Evolutionary conservation across 257 asterid genomes (phyloP).

Genomic region (Scutellaria barbata): DNA sequence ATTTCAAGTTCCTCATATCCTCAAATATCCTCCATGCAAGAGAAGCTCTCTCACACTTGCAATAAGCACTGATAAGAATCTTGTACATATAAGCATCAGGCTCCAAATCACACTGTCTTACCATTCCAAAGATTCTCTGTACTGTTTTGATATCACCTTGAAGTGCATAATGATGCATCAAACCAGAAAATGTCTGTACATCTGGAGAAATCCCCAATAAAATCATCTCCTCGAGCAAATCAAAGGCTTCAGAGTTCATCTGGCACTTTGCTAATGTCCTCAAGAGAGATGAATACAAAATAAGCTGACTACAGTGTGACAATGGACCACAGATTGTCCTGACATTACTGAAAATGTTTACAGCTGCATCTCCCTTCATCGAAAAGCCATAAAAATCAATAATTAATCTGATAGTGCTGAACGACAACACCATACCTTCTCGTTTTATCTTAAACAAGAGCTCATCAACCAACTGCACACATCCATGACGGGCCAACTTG

Average conservation of each 20-base stretch:
- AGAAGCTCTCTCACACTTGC: constrained; percentile 84
- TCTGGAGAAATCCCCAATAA: constrained; percentile 66
- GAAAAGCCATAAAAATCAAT: constrained; percentile 86
- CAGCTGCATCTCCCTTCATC: constrained; percentile 66
- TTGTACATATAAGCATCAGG: constrained; percentile 87
- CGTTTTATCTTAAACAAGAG: constrained; percentile 65
- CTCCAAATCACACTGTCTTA: constrained; percentile 73
- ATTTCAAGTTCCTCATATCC: constrained; percentile 67
- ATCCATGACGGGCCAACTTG: constrained; percentile 77
- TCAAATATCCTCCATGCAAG: constrained; percentile 83
- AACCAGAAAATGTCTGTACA: constrained; percentile 75
- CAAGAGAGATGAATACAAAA: constrained; percentile 74
- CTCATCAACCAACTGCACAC: constrained; percentile 64
- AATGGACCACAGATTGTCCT: constrained; percentile 65
- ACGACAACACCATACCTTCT: constrained; percentile 68
- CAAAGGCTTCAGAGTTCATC: constrained; percentile 61
- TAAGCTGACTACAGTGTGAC: constrained; percentile 51
- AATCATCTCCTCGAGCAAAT: constrained; percentile 85
- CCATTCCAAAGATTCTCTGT: constrained; percentile 83
- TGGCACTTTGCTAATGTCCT: constrained; percentile 80
- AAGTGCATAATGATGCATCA: constrained; percentile 90
- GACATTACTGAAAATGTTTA: constrained; percentile 56
- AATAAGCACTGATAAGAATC: constrained; percentile 79
- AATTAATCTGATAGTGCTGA: constrained; percentile 72
- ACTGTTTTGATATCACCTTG: constrained; percentile 80